These are phyloP conservation scores for Globisporangium barbulae DNA, from an alignment of 352 stramenopile species.

Conservation along the genomic window DNA sequence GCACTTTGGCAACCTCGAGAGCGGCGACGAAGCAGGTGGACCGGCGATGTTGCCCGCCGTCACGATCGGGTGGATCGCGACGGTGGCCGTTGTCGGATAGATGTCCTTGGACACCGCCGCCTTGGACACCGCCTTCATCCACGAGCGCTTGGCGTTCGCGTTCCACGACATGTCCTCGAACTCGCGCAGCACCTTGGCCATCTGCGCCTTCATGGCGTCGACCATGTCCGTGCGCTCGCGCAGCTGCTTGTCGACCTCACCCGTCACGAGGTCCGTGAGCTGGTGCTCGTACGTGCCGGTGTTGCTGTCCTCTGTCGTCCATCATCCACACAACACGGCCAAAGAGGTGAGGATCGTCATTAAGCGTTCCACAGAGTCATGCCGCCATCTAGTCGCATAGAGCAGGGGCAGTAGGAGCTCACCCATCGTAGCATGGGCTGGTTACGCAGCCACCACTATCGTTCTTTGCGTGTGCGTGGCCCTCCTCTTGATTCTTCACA, in stretches of 20 bases:
- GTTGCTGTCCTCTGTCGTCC: conserved; percentile 21
- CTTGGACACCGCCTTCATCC: conserved; percentile 61
- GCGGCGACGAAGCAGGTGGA: conserved; percentile 1
- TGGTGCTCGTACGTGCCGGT: conserved; percentile 33
- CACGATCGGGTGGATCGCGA: conserved; percentile 31
- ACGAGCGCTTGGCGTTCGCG: conserved; percentile 56
- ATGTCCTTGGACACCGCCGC: conserved; percentile 22
- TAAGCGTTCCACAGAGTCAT: conserved; percentile 1
- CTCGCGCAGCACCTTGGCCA: conserved; percentile 62
- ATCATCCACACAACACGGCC: not conserved
- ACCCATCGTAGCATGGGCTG: not conserved
- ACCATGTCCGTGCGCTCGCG: conserved; percentile 44
- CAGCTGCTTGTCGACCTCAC: conserved; percentile 61
- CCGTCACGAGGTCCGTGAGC: conserved; percentile 59
- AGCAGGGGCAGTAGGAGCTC: not conserved
- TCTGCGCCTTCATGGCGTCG: conserved; percentile 62
- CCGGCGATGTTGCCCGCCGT: conserved; percentile 28
- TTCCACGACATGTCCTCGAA: conserved; percentile 64
- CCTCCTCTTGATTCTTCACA: not conserved
- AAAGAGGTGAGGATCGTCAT: not conserved
- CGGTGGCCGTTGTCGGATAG: conserved; percentile 16
- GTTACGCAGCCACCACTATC: not conserved
- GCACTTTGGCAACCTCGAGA: conserved; percentile 49
- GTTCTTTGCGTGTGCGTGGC: not conserved
- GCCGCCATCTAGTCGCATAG: not conserved